Evolutionary conservation across 768 basidiomycete species (phyloP).

Genomic region (Strobilomyces dryophilus): DNA sequence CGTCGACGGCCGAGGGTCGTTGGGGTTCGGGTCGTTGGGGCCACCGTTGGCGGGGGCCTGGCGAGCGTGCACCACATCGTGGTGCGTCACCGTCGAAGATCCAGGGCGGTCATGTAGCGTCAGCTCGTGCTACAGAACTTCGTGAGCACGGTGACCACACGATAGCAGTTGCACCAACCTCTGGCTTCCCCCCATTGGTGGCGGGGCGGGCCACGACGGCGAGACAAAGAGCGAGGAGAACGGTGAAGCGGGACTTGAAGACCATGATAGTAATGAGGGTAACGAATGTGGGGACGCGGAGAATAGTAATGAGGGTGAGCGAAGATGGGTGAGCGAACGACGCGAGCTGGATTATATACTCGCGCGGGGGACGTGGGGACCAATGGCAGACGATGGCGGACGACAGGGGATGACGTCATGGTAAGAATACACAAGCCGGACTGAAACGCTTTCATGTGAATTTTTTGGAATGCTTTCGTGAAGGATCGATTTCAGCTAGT

Average conservation of each 20-base stretch:
- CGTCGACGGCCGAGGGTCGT: neutral
- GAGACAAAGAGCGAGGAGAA: conserved; percentile 28
- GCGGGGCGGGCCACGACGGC: conserved; percentile 15
- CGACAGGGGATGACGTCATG: conserved; percentile 17
- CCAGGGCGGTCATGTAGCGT: conserved; percentile 15
- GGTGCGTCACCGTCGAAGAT: conserved; percentile 10
- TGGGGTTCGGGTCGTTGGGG: neutral
- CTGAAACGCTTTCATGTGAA: neutral
- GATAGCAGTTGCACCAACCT: conserved; percentile 6
- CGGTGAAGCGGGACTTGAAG: conserved; percentile 26
- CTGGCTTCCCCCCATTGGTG: neutral
- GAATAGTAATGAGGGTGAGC: conserved; percentile 11
- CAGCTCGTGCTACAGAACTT: conserved; percentile 4
- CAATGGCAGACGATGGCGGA: conserved; percentile 14
- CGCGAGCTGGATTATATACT: conserved; percentile 20
- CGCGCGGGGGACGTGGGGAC: conserved; percentile 2
- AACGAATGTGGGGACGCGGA: conserved; percentile 22
- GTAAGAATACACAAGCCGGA: conserved; percentile 1
- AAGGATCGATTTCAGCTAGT: neutral
- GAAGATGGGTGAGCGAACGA: conserved; percentile 3
- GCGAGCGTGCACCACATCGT: conserved; percentile 2
- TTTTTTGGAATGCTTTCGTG: neutral
- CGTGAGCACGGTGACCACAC: conserved; percentile 2
- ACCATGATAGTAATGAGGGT: conserved; percentile 29
- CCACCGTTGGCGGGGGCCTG: neutral